Base-by-base conservation (phyloP, 208 protist genomes). In the Naegleria lovaniensis region DNA sequence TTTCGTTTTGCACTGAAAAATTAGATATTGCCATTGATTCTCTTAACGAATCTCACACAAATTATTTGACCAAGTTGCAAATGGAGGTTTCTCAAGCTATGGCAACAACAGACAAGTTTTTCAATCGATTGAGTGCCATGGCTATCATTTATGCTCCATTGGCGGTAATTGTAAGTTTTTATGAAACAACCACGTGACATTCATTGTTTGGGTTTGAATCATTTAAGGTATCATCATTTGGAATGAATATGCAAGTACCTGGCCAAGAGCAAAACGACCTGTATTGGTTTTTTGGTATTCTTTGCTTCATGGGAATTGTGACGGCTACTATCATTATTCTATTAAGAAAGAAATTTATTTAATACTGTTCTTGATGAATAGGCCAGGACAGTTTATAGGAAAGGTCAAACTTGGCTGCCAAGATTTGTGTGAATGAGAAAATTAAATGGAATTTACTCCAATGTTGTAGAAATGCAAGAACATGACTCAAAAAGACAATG, bases 11-110 rank as follows among this genome's bases (percentile, higher is more conserved):
- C 29, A 48, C 11, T 15, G 83, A 85, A 9, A 85, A 85, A 11
- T 48, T 85, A 9, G 83, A 85, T 48, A 43, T 40, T 40, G 29
- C 83, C 15, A 43, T 25, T 22, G 83, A 85, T 22, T 19, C 33
- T 85, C 33, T 85, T 3, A 48, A 40, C 41, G 29, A 85, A 5
- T 39, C 83, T 2, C 83, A 85, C 48, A 39, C 83, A 19, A 85
- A 85, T 85, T 85, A 85, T 29, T 48, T 85, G 83, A 85, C 83
- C 16, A 85, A 85, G 33, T 22, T 85, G 11, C 36, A 39, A 85
- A 43, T 85, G 43, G 83, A 85, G 29, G 7, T 85, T 5, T 0
- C 83, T 19, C 29, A 85, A 29, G 36, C 36, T 22, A 33, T 19
- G 15, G 19, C 16, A 16, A 22, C 15, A n/a, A 85, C 83, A 22